Percentiles rank a stretch among this genome's conserved stretches.
These are phyloP conservation scores for Pyrenula aspistea DNA, from an alignment of 495 filamentous ascomycete species.

Conservation along the genomic window DNA sequence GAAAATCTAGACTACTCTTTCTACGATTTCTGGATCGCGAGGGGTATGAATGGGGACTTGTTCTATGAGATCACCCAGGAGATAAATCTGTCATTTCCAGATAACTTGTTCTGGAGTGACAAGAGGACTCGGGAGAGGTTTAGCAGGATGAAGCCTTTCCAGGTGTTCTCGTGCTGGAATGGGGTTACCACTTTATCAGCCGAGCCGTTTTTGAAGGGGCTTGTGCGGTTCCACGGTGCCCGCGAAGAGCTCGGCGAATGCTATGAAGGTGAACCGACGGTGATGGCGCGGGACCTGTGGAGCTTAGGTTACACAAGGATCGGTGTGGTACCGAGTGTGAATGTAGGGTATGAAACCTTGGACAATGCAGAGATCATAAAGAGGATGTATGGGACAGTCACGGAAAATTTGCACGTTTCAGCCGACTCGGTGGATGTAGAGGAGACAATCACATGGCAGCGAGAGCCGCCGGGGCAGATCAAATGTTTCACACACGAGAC, in stretches of 20 bases:
- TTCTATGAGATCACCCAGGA: slow-evolving; percentile 36
- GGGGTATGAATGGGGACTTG: slow-evolving; percentile 32
- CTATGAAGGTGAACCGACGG: slow-evolving; percentile 29
- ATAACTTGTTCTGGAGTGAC: slow-evolving; percentile 36
- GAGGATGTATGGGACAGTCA: slow-evolving; percentile 25
- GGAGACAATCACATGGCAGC: slow-evolving; percentile 12
- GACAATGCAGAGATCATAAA: slow-evolving; percentile 24
- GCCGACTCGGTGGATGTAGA: not conserved
- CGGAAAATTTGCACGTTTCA: slow-evolving; percentile 9
- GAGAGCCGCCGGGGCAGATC: slow-evolving; percentile 11
- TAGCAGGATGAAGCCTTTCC: slow-evolving; percentile 23
- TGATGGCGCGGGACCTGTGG: slow-evolving; percentile 41
- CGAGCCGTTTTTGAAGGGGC: slow-evolving; percentile 10
- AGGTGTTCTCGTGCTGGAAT: slow-evolving; percentile 45
- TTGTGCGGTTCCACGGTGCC: not conserved
- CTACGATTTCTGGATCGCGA: slow-evolving; percentile 40
- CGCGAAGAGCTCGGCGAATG: slow-evolving; percentile 24
- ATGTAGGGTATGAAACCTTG: slow-evolving; percentile 29
- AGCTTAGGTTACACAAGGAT: slow-evolving; percentile 29
- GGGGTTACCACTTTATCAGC: slow-evolving; percentile 26
- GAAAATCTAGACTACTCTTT: slow-evolving; percentile 25
- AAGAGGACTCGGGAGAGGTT: slow-evolving; percentile 13
- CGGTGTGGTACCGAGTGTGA: slow-evolving; percentile 35
- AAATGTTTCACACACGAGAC: slow-evolving; percentile 10
- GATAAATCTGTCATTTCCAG: slow-evolving; percentile 25